Evolutionary conservation across 441 rosid genomes (phyloP).

Genomic region (Aquilaria agallochum): DNA sequence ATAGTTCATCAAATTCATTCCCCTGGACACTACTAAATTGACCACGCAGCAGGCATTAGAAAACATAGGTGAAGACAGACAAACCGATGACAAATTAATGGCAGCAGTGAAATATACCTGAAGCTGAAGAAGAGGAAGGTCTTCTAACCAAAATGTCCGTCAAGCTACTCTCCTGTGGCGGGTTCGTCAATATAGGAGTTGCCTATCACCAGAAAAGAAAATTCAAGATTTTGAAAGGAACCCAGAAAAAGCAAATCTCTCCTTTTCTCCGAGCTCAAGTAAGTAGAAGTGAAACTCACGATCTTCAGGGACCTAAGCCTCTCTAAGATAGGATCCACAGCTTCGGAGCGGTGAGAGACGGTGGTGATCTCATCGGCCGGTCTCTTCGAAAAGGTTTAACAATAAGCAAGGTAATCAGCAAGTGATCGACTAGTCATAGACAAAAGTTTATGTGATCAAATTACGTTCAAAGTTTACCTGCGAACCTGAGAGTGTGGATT

Average conservation of each 20-base stretch:
- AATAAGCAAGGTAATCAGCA: conserved; percentile 1
- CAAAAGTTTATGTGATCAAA: background rate
- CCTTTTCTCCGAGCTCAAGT: too few relatives aligned
- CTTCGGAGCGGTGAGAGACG: conserved; percentile 56
- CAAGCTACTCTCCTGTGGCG: conserved; percentile 78
- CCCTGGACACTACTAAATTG: too few relatives aligned
- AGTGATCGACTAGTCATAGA: background rate
- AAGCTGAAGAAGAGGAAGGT: conserved; percentile 54
- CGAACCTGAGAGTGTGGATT: conserved; percentile 32
- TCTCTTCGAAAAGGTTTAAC: conserved; percentile 19
- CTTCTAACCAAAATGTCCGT: conserved; percentile 90
- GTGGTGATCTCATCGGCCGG: conserved; percentile 73
- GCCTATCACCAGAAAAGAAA: conserved; percentile 37
- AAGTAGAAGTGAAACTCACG: conserved; percentile 32
- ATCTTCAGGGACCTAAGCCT: conserved; percentile 73
- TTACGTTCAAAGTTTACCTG: conserved; percentile 26
- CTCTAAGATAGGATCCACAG: conserved; percentile 68
- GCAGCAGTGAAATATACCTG: conserved; percentile 22
- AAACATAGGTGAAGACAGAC: too few relatives aligned
- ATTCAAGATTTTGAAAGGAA: background rate
- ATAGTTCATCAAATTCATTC: too few relatives aligned
- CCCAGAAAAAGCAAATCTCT: background rate
- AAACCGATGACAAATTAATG: too few relatives aligned
- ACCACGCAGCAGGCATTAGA: too few relatives aligned
- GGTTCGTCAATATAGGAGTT: conserved; percentile 66